Base-by-base conservation (phyloP, 345 rosid genomes). In the Moricandia arvensis region DNA sequence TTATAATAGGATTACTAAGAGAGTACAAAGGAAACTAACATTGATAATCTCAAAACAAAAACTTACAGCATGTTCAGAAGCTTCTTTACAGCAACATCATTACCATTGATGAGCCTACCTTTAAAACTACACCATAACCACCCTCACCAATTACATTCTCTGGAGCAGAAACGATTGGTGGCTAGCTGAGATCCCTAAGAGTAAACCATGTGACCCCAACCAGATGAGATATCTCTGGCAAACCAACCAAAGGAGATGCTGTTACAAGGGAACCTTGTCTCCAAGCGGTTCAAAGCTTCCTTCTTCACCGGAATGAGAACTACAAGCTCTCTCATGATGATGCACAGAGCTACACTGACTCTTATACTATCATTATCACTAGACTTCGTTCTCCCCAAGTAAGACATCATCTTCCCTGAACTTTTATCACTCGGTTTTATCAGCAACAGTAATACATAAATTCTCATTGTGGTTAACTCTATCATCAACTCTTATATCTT, bases 201-300 rank as follows among this genome's bases (percentile, higher is more conserved):
- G 99, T 95, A 82, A 92, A 95, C 97, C 98, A 92, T n/a, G 78
- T 92, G 98, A 43, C 99, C 99, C 99, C 99, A 95, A 27, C 99
- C 99, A 95, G 97, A 76, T 90, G 99, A 9, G 99, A 95, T 79
- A 85, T 66, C 74, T 90, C 98, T 6, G 99, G 98, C 86, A 95
- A 80, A 71, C 98, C 99, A 75, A 95, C 74, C 79, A 92, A 84
- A 62, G 93, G 99, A 65, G 98, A 95, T 24, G 98, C 91, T 3
- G 93, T 86, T 51, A 88, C 92, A 38, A 75, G 89, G 21, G 98
- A 95, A 66, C 94, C 85, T 76, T 85, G 89, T 85, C 84, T 92
- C 75, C 83, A 77, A 54, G 77, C 78, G 0, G 76, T 64, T 31
- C 98, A 16, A 89, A 91, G 82, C 90, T 87, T 80, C 97, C 99